Base-by-base conservation (phyloP, 768 basidiomycete species). In the Lactarius hengduanensis region DNA sequence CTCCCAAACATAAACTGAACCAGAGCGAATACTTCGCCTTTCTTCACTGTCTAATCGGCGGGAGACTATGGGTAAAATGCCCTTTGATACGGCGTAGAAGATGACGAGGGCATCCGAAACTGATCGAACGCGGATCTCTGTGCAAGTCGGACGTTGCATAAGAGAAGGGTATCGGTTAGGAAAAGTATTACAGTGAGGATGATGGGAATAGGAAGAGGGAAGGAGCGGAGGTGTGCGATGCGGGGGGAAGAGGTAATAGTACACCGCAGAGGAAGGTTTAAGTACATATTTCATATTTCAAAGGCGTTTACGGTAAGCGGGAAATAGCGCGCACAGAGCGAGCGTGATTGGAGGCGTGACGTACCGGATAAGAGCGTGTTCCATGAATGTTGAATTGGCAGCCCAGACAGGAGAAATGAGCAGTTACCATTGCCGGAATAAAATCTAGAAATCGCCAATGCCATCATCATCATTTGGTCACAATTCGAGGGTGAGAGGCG, bases 1-100 rank as follows among this genome's bases (percentile, higher is more conserved):
- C 73, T 92, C 90, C 91, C 91, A 93, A 45, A 93, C 90, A 69
- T 85, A 93, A 40, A 92, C 86, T 64, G 83, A 85, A 16, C 91
- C 91, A 0, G 90, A 83, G n/a, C 78, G 70, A 59, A 92, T 90
- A 47, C 80, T 78, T 13, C 90, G 82, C 45, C 90, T 81, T 74
- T 92, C 91, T 61, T 90, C 90, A 18, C 87, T 84, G 77, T 90
- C 89, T 60, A 93, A 80, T 47, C 91, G 85, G 63, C 88, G 83
- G 30, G 84, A 78, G 59, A 92, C 84, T 78, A 91, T 89, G 36
- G 85, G 86, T 18, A 90, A 80, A 1, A 83, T 73, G 11, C 80
- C 76, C 9, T 82, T 78, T 9, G 80, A 77, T 34, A 92, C 91
- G 38, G 84, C 90, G 71, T 91, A 88, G 75, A 92, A 90, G 74